Percentiles rank a stretch among this genome's conserved stretches.
Evolutionary conservation across 371 early-diverging fungal genomes (phyloP).

Genomic region (Mortierella sp.): DNA sequence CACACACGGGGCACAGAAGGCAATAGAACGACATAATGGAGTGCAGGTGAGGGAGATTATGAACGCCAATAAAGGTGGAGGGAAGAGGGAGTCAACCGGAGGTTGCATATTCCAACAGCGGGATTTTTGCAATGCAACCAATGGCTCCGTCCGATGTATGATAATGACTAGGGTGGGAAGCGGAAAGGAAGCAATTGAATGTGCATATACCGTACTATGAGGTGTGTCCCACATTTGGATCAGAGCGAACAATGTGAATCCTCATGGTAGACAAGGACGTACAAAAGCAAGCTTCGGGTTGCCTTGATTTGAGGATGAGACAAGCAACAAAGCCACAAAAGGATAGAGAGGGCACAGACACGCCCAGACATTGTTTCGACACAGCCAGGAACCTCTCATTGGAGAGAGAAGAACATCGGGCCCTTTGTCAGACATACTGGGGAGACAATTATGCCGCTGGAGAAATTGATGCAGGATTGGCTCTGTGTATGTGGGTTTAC

Average conservation of each 20-base stretch:
- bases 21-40: neutral
- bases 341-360: neutral
- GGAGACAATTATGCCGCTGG: neutral
- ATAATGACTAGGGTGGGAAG: neutral
- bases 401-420: no score
- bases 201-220: no score
- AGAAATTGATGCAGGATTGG: neutral
- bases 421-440: neutral
- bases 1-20: neutral
- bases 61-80: neutral
- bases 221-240: neutral
- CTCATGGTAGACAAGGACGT: no score
- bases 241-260: neutral
- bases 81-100: neutral
- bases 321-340: neutral
- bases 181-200: neutral
- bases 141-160: neutral
- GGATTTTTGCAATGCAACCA: neutral
- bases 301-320: neutral
- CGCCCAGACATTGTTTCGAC: neutral
- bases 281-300: neutral
- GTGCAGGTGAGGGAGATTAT: no score
- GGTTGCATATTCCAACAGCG: neutral
- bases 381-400: neutral
- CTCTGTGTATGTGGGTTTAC: neutral